Base-by-base conservation (phyloP, 1,139 yeast species). In the Yamadazyma friedrichii region DNA sequence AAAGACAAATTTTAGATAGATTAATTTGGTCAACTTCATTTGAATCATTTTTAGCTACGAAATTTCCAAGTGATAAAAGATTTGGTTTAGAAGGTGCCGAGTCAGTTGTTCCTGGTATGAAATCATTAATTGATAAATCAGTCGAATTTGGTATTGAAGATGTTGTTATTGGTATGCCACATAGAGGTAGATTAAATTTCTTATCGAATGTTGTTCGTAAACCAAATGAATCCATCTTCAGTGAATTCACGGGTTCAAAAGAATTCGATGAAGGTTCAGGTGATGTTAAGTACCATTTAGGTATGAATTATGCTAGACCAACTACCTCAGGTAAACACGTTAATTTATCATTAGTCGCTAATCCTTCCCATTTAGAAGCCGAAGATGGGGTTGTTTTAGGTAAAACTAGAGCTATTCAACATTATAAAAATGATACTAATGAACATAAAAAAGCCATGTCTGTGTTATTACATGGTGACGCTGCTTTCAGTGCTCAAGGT, bases 21-120 rank as follows among this genome's bases (percentile, higher is more conserved):
- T 74, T 93, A 61, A 88, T 93, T 65, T 94, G 99, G 98, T 80
- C 98, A 37, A 84, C 96, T 48, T 84, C 91, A 41, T 93, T 93
- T 58, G 99, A 93, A 74, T 70, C 85, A 43, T 93, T 94, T 78
- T 74, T 93, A 59, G 80, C 96, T 39, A 82, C 96, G 45, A 93
- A 93, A 70, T 94, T 89, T 77, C 98, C 99, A 51, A 93, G 89
- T 69, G 99, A 93, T 65, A 93, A 93, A 76, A 85, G 98, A 72
- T 93, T 93, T 62, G 98, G 98, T 67, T 77, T 93, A 49, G 99
- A 93, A 75, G 99, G 99, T 74, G 95, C 95, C 51, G 99, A 93
- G 71, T 76, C 96, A 36, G 86, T 87, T 57, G 88, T 93, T 40
- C 98, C 98, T 36, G 98, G 98, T 73, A 84, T 93, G 78, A 93